These are phyloP conservation scores for Hippophae tibetana DNA, from an alignment of 306 rosid species.

Conservation along the genomic window DNA sequence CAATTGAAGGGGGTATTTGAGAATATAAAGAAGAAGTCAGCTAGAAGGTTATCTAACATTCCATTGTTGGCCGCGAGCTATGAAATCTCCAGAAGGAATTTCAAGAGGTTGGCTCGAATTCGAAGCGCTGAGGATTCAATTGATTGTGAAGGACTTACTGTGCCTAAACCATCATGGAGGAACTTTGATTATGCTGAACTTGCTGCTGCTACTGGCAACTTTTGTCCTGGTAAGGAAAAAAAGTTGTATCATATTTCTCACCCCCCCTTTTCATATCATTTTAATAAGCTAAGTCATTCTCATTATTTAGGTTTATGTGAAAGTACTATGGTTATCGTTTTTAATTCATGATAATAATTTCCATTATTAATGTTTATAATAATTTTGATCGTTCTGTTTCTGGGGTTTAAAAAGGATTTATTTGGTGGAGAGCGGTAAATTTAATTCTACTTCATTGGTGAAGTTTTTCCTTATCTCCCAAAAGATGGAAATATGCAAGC, in stretches of 20 bases:
- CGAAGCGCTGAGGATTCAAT: constrained; percentile 42
- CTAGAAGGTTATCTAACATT: constrained; percentile 39
- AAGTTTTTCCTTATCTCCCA: too few species aligned
- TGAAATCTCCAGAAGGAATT: constrained; percentile 38
- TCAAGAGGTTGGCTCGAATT: constrained; percentile 51
- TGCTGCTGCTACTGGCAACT: constrained; percentile 55
- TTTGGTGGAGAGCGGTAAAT: too few species aligned
- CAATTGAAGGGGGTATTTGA: constrained; percentile 61
- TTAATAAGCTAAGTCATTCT: not conserved
- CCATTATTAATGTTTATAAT: too few species aligned
- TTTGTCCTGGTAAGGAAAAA: constrained; percentile 40
- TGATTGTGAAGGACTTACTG: constrained; percentile 28
- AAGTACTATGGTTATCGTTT: not conserved
- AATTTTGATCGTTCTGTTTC: too few species aligned
- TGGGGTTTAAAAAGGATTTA: too few species aligned
- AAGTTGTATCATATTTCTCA: too few species aligned
- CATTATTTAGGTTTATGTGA: not conserved
- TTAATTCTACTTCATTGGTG: too few species aligned
- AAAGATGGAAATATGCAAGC: too few species aligned
- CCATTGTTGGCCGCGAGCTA: constrained; percentile 38
- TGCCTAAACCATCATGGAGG: constrained; percentile 69
- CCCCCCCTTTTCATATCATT: too few species aligned
- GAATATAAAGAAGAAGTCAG: constrained; percentile 45
- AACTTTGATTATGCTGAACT: constrained; percentile 62
- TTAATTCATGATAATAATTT: not conserved